phyloP scores from a whole-genome alignment of 495 filamentous ascomycete genomes.

The Neurospora sp. region DNA sequence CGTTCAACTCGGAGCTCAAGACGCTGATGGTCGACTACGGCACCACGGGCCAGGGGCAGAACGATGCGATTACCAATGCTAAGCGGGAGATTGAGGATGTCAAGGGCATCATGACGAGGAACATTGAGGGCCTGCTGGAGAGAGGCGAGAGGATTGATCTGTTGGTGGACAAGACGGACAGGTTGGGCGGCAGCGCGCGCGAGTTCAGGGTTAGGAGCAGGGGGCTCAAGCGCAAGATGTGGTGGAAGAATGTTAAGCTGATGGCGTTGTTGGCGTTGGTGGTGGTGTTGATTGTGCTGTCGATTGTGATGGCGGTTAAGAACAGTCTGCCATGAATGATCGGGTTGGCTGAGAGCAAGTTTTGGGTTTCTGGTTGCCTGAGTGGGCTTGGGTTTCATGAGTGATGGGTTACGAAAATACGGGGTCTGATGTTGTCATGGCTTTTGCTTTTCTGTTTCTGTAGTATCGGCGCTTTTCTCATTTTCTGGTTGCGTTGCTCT shows the following conservation, averaged over 20 bases:
- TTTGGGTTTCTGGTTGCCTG: not conserved
- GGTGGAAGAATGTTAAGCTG: slow-evolving; percentile 98
- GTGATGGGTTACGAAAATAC: not conserved
- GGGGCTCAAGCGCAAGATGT: slow-evolving; percentile 85
- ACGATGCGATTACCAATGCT: slow-evolving; percentile 77
- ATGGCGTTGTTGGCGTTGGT: slow-evolving; percentile 82
- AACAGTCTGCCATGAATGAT: slow-evolving; percentile 15
- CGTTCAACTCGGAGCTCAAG: slow-evolving; percentile 74
- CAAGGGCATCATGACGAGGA: slow-evolving; percentile 94
- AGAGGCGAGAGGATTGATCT: slow-evolving; percentile 90
- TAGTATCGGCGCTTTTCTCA: not conserved
- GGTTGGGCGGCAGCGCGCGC: slow-evolving; percentile 71
- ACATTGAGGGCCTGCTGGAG: slow-evolving; percentile 94
- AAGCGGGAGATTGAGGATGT: slow-evolving; percentile 88
- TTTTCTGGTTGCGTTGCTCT: not conserved
- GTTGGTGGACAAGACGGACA: slow-evolving; percentile 94
- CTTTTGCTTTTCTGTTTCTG: not conserved
- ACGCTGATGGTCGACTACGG: slow-evolving; percentile 76
- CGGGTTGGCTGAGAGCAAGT: not conserved
- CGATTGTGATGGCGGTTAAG: slow-evolving; percentile 35
- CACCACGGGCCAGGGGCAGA: slow-evolving; percentile 57
- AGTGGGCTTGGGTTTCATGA: not conserved
- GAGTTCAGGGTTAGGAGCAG: slow-evolving; percentile 83
- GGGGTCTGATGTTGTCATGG: not conserved
- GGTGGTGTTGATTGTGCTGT: slow-evolving; percentile 63